Evolutionary conservation across 208 protist species (phyloP).

Genomic region (Leishmania aethiopica): DNA sequence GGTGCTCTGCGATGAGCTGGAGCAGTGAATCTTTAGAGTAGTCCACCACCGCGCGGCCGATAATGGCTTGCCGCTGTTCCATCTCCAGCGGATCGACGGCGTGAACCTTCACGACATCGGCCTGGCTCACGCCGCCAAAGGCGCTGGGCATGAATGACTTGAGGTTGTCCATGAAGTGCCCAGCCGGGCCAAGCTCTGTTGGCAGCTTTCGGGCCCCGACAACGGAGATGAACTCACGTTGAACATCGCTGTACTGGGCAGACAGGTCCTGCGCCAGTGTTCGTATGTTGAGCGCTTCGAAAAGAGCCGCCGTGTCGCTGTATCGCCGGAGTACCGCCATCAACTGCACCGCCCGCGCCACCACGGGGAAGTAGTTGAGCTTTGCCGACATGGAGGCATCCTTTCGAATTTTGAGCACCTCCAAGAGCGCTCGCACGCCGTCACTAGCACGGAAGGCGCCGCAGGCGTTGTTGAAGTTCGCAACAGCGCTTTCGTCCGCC

Average conservation of each 20-base stretch:
- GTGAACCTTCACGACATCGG: constrained; percentile 47
- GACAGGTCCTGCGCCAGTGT: constrained; percentile 70
- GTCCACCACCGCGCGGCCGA: constrained; percentile 72
- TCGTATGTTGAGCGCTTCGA: constrained; percentile 80
- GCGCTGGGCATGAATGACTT: constrained; percentile 59
- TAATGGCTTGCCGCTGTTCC: constrained; percentile 72
- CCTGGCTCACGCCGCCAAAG: constrained; percentile 52
- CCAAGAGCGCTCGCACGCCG: constrained; percentile 78
- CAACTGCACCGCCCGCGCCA: constrained; percentile 82
- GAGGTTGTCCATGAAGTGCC: constrained; percentile 85
- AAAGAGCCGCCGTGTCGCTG: constrained; percentile 75
- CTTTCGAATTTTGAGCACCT: constrained; percentile 67
- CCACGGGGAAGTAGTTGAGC: constrained; percentile 81
- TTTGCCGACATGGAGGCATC: constrained; percentile 78
- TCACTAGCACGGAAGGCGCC: constrained; percentile 69
- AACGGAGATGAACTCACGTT: constrained; percentile 80
- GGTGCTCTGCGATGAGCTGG: constrained; percentile 69
- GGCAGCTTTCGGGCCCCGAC: constrained; percentile 64
- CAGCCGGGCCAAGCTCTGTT: constrained; percentile 70
- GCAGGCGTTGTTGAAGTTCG: constrained; percentile 74
- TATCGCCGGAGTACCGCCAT: constrained; percentile 76
- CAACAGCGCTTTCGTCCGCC: constrained; percentile 61
- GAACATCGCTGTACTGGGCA: constrained; percentile 68
- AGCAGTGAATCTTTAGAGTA: constrained; percentile 81
- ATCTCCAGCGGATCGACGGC: constrained; percentile 54